Percentiles rank a stretch among this genome's conserved stretches.
These are phyloP conservation scores for Nothopassalora personata DNA, from an alignment of 2,329 filamentous ascomycete genomes.

Conservation along the genomic window DNA sequence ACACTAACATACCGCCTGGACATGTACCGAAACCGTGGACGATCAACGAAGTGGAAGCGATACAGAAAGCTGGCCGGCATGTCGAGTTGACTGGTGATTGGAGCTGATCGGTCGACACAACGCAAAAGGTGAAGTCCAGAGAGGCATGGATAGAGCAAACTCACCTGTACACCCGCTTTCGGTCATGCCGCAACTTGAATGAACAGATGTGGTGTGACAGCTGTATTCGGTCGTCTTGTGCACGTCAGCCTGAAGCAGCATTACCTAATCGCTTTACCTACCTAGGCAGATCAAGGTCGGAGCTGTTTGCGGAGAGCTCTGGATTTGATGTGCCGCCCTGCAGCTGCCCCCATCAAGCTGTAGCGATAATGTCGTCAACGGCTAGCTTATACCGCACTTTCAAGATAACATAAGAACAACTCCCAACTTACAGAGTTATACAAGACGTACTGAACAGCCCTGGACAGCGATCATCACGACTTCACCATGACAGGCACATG, in stretches of 20 bases:
- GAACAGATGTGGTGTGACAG: background rate
- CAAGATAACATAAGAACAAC: background rate
- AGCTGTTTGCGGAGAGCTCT: background rate
- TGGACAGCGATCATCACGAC: background rate
- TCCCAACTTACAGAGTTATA: background rate
- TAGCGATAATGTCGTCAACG: slow-evolving; percentile 2
- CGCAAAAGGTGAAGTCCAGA: background rate
- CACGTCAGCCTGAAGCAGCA: background rate
- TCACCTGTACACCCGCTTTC: background rate
- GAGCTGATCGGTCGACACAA: slow-evolving; percentile 3
- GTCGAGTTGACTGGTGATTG: slow-evolving; percentile 20
- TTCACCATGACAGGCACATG: slow-evolving; percentile 2
- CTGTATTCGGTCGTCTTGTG: background rate
- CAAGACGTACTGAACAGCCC: background rate
- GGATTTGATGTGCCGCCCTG: background rate
- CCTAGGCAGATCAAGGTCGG: background rate
- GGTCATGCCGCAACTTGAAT: background rate
- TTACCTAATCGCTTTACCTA: background rate
- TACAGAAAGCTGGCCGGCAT: slow-evolving; percentile 13
- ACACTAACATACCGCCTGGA: slow-evolving; percentile 20
- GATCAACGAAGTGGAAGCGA: slow-evolving; percentile 16
- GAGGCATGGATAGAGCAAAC: background rate
- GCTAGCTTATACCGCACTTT: background rate
- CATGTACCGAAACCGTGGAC: slow-evolving; percentile 15
- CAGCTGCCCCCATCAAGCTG: background rate